Evolutionary conservation across 257 asterid genomes (phyloP).

Genomic region (Leonotis leonurus): DNA sequence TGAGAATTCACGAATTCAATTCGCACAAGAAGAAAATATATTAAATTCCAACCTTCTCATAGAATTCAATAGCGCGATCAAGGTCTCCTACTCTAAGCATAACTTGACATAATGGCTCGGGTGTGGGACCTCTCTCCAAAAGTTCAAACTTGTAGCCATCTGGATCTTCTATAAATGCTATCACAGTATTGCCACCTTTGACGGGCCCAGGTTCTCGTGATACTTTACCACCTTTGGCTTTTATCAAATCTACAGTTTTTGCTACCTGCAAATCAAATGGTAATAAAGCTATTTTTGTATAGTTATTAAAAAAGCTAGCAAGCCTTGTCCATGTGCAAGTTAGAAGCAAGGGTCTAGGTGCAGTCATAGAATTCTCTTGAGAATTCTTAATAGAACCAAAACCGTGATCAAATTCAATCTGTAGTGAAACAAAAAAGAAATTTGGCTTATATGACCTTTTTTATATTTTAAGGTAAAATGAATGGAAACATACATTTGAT

Average conservation of each 20-base stretch:
- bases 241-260: constrained; percentile 81
- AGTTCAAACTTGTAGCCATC: constrained; percentile 98
- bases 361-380: not conserved
- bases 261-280: constrained; percentile 44
- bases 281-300: not conserved
- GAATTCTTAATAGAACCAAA: not conserved
- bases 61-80: constrained; percentile 78
- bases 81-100: constrained; percentile 99
- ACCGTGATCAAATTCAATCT: not conserved
- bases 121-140: constrained; percentile 93
- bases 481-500: not conserved
- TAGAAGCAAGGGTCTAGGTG: not conserved
- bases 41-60: constrained; percentile 61
- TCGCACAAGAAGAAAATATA: not conserved
- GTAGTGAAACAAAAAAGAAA: not conserved
- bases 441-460: not conserved
- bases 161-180: constrained; percentile 95
- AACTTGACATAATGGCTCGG: constrained; percentile 94
- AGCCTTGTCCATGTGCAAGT: not conserved
- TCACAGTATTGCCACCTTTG: constrained; percentile 93
- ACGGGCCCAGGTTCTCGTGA: constrained; percentile 97
- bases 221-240: constrained; percentile 94
- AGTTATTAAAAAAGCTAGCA: not conserved
- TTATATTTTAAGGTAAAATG: not conserved
- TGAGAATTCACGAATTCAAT: constrained; percentile 8